These are phyloP conservation scores for Nicotiana tabacum DNA, from an alignment of 257 asterid species.

Conservation along the genomic window DNA sequence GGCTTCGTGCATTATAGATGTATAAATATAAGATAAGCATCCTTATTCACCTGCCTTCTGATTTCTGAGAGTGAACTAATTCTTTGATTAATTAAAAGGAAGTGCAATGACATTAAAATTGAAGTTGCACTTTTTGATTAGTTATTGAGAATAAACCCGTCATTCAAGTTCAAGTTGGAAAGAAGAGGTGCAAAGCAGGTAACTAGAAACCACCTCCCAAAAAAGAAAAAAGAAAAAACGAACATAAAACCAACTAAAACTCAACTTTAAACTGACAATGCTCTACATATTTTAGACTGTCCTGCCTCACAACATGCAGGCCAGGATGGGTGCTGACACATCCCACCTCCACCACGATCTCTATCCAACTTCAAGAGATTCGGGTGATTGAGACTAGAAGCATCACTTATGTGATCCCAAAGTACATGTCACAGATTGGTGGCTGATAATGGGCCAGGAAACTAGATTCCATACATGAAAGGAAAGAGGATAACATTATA, in stretches of 20 bases:
- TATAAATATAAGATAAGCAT: neutral
- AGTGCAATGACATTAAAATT: neutral
- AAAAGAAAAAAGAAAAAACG: neutral
- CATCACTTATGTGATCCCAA: neutral
- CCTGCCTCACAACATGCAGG: neutral
- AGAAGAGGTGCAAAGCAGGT: constrained; percentile 1
- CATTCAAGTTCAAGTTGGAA: neutral
- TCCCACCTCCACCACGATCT: neutral
- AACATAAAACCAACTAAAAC: neutral
- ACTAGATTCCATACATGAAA: neutral
- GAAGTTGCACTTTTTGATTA: neutral
- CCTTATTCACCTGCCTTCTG: constrained; percentile 10
- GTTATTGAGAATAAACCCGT: neutral
- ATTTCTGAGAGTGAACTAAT: neutral
- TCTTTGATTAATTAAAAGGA: neutral
- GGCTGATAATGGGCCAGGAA: neutral
- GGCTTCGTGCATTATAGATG: neutral
- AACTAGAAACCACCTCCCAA: constrained; percentile 1
- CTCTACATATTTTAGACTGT: neutral
- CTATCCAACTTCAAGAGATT: neutral
- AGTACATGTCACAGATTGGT: constrained; percentile 7
- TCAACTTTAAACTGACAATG: neutral
- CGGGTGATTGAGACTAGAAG: neutral
- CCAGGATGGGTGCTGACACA: neutral
- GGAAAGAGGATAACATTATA: neutral